These are phyloP conservation scores for Sphaerosporella brunnea DNA, from an alignment of 495 filamentous ascomycete species.

Conservation along the genomic window DNA sequence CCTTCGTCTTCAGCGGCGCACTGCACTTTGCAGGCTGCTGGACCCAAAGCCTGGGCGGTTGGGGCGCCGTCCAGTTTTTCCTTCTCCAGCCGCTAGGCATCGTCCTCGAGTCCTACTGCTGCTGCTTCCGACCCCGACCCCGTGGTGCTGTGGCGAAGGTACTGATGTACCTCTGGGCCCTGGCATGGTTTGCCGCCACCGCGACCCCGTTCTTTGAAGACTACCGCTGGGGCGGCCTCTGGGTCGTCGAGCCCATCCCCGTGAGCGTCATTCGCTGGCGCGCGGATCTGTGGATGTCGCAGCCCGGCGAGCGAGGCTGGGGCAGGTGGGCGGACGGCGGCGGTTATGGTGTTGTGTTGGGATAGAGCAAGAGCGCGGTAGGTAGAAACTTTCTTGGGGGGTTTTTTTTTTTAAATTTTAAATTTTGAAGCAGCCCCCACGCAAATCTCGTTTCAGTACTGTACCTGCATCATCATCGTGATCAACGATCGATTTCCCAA, in stretches of 20 bases:
- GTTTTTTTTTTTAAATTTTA: too few species aligned
- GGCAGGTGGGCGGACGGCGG: neutral
- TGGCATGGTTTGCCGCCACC: conserved; percentile 11
- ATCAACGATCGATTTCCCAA: too few species aligned
- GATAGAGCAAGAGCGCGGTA: too few species aligned
- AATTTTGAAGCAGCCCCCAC: too few species aligned
- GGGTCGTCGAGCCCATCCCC: conserved; percentile 14
- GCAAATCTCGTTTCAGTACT: too few species aligned
- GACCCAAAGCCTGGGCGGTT: conserved; percentile 11
- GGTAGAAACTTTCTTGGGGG: too few species aligned
- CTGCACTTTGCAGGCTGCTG: conserved; percentile 13
- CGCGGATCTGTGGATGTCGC: neutral
- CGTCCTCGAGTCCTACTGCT: conserved; percentile 5
- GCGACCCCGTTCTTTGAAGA: conserved; percentile 13
- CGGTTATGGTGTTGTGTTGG: neutral
- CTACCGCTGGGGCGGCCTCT: conserved; percentile 16
- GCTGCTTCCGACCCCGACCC: too few species aligned
- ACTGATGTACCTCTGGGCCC: conserved; percentile 8
- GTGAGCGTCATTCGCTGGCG: conserved; percentile 2
- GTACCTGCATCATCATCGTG: too few species aligned
- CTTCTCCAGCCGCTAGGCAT: conserved; percentile 16
- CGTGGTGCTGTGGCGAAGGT: conserved; percentile 1
- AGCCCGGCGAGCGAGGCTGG: neutral
- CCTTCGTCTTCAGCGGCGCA: conserved; percentile 12
- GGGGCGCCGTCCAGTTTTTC: conserved; percentile 12